Evolutionary conservation across 805 yeast genomes (phyloP).

Genomic region (Komagataella pseudopastoris): DNA sequence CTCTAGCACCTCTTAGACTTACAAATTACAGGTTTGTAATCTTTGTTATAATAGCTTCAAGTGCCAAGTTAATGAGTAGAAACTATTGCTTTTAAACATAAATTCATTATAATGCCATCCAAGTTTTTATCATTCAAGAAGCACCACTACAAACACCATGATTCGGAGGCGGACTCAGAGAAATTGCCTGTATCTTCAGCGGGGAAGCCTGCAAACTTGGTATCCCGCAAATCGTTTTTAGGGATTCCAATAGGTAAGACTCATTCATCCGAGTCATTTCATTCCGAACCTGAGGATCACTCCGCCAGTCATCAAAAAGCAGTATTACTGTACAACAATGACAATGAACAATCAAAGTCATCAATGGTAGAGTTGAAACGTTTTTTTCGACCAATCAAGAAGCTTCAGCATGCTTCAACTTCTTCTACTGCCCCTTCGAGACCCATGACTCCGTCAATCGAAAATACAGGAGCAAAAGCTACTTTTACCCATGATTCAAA

Average conservation of each 20-base stretch:
- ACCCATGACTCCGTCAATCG: conserved; percentile 16
- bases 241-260: conserved; percentile 16
- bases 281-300: conserved; percentile 13
- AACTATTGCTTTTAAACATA: background rate
- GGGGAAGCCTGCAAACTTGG: background rate
- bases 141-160: conserved; percentile 1
- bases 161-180: background rate
- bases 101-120: background rate
- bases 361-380: conserved; percentile 66
- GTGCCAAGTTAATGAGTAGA: background rate
- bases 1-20: background rate
- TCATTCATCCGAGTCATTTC: conserved; percentile 13
- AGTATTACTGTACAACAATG: background rate
- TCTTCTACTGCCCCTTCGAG: conserved; percentile 15
- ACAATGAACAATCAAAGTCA: conserved; percentile 1
- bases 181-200: background rate
- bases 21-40: background rate
- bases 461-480: conserved; percentile 14
- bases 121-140: conserved; percentile 2
- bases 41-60: background rate
- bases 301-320: background rate
- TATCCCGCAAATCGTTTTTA: conserved; percentile 10
- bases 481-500: conserved; percentile 24
- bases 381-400: conserved; percentile 48
- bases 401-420: conserved; percentile 4